These are phyloP conservation scores for Thermothelomyces thermophilus DNA, from an alignment of 2,329 filamentous ascomycete species.

Conservation along the genomic window DNA sequence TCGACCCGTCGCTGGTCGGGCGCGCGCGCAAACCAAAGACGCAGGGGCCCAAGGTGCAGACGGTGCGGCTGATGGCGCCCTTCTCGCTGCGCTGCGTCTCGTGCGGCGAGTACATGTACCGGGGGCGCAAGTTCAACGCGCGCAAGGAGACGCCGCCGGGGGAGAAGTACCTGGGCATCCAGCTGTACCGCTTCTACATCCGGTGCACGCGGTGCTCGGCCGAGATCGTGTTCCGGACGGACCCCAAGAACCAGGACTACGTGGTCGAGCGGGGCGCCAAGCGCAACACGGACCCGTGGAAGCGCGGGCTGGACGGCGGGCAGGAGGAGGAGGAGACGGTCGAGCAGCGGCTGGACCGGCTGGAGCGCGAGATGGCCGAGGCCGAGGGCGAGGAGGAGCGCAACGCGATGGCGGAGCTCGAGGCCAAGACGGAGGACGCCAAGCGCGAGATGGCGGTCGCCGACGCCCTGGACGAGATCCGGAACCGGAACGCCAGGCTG, in stretches of 20 bases:
- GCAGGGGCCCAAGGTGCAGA: conserved; percentile 74
- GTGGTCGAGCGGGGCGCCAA: conserved; percentile 71
- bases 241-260: conserved; percentile 88
- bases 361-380: conserved; percentile 68
- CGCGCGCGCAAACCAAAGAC: conserved; percentile 61
- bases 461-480: conserved; percentile 90
- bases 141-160: conserved; percentile 84
- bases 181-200: conserved; percentile 86
- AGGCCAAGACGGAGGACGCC: conserved; percentile 87
- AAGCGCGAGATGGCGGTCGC: conserved; percentile 95
- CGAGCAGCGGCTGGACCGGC: conserved; percentile 75
- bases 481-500: conserved; percentile 81
- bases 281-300: conserved; percentile 90
- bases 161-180: conserved; percentile 81
- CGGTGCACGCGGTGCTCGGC: conserved; percentile 78
- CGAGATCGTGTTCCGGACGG: conserved; percentile 90
- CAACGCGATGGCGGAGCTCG: conserved; percentile 91
- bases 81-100: conserved; percentile 67
- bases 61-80: conserved; percentile 84
- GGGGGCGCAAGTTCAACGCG: conserved; percentile 91
- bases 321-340: conserved; percentile 67
- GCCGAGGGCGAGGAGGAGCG: conserved; percentile 61
- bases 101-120: conserved; percentile 48
- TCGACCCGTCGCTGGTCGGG: conserved; percentile 77
- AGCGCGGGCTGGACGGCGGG: conserved; percentile 52